Conservation (phyloP, 1,139 yeast genomes). For the Yueomyces sp. region DNA sequence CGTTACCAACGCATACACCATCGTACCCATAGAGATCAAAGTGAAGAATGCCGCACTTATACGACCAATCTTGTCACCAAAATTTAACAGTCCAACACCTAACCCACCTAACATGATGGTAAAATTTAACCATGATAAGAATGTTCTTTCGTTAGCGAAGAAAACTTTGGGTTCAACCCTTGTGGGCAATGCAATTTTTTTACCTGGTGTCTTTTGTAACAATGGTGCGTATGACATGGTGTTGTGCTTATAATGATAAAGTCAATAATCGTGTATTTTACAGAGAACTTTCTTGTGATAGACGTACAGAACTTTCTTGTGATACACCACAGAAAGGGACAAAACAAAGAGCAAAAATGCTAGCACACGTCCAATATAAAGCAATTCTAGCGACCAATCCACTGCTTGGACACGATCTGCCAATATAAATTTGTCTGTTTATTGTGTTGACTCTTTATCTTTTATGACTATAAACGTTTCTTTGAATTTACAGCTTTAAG, state of each 20-base stretch:
- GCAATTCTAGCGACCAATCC: no score
- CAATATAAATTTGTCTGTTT: no score
- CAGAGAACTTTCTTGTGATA: no score
- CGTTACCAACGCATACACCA: conserved; percentile 88
- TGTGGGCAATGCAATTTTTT: conserved; percentile 94
- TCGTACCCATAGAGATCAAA: conserved; percentile 89
- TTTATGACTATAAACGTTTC: no score
- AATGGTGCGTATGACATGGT: conserved; percentile 41
- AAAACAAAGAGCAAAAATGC: no score
- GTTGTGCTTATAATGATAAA: no score
- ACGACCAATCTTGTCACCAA: conserved; percentile 89
- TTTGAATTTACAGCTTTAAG: no score
- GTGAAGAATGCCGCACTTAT: conserved; percentile 92
- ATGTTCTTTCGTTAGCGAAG: conserved; percentile 97
- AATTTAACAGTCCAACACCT: conserved; percentile 89
- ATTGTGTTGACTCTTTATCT: no score
- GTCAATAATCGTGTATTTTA: neutral
- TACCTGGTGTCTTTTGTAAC: conserved; percentile 54
- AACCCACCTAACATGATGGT: conserved; percentile 94
- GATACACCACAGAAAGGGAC: no score
- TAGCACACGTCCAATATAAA: no score
- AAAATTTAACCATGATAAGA: conserved; percentile 94
- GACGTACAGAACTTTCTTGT: no score
- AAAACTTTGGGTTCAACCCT: conserved; percentile 97
- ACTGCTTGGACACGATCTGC: no score